These are phyloP conservation scores for Chlamydomonas sp. DNA, from an alignment of 139 green algal species.

Conservation along the genomic window DNA sequence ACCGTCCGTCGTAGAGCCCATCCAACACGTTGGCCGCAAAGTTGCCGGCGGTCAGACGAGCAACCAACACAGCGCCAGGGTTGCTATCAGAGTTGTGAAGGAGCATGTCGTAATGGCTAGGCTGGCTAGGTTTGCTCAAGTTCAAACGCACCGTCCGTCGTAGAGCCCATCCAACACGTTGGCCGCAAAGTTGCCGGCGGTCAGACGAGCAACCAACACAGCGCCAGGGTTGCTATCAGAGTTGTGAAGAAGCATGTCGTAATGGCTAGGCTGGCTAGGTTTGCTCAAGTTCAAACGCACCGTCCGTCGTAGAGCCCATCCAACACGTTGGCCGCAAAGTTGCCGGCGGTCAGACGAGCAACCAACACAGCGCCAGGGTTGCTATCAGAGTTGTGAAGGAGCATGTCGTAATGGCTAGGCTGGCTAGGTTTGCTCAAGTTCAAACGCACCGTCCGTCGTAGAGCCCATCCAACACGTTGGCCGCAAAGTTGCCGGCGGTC, in stretches of 20 bases:
- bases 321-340: slow-evolving; percentile 66
- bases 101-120: too few species aligned
- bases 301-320: slow-evolving; percentile 51
- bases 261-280: too few species aligned
- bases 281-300: too few species aligned
- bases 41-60: slow-evolving; percentile 66
- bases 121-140: too few species aligned
- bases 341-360: slow-evolving; percentile 68
- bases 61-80: too few species aligned
- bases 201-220: slow-evolving; percentile 71
- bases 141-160: slow-evolving; percentile 32
- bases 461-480: slow-evolving; percentile 56
- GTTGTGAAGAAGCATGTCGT: too few species aligned
- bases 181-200: slow-evolving; percentile 61
- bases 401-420: too few species aligned
- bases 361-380: too few species aligned
- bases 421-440: too few species aligned
- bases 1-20: slow-evolving; percentile 48
- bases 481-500: slow-evolving; percentile 65
- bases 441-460: slow-evolving; percentile 50
- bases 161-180: slow-evolving; percentile 67
- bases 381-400: too few species aligned
- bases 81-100: too few species aligned
- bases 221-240: too few species aligned
- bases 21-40: slow-evolving; percentile 65